Conservation (phyloP, 1,284 basidiomycete genomes). For the Ustilago cynodontis region DNA sequence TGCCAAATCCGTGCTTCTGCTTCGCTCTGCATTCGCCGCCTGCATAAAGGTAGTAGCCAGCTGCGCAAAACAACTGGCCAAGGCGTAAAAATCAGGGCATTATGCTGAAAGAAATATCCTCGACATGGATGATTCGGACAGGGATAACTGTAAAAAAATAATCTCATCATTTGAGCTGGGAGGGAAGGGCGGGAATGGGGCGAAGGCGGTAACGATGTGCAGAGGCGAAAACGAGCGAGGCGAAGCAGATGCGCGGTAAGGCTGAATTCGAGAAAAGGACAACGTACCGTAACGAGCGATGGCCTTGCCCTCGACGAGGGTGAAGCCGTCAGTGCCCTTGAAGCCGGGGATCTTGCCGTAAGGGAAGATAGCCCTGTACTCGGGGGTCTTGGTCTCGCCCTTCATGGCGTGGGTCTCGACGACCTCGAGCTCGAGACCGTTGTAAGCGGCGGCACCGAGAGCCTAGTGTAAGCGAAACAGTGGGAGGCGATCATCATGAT, state of each 20-base stretch:
- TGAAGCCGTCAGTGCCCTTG: constrained; percentile 82
- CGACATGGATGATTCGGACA: constrained; percentile 74
- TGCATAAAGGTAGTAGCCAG: not conserved
- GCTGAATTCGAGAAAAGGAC: too few species aligned
- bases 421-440: constrained; percentile 65
- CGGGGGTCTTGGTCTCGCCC: constrained; percentile 64
- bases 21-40: constrained; percentile 5
- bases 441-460: constrained; percentile 66
- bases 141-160: constrained; percentile 70
- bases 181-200: not conserved
- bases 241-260: too few species aligned
- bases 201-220: constrained; percentile 10
- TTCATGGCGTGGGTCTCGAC: constrained; percentile 42
- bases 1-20: constrained; percentile 1
- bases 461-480: constrained; percentile 11
- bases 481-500: too few species aligned
- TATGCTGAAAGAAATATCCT: constrained; percentile 70
- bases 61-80: constrained; percentile 2
- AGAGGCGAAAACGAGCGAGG: not conserved
- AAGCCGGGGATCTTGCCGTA: constrained; percentile 78
- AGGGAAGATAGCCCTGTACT: constrained; percentile 65
- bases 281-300: constrained; percentile 92
- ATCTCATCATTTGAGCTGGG: constrained; percentile 70
- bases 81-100: constrained; percentile 48
- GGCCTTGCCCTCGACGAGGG: constrained; percentile 81